A percentile compares a stretch with the other conserved stretches of the same genome.
phyloP scores from a whole-genome alignment of 179 eudicot genomes.

The Beta macrorhiza region DNA sequence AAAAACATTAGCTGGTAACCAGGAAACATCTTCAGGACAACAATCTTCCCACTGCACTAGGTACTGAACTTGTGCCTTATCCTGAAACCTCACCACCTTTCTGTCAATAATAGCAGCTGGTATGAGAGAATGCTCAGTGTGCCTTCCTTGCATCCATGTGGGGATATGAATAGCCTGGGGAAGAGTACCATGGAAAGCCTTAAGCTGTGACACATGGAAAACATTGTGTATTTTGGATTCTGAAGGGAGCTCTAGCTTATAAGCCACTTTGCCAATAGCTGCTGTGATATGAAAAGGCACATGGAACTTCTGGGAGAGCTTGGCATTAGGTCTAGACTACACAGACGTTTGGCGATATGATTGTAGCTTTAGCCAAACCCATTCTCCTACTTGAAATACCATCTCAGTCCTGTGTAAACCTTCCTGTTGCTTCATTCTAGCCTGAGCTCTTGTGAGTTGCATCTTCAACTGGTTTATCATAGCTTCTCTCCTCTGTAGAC shows the following conservation, averaged over 20 bases:
- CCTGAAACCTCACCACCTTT: rapidly evolving
- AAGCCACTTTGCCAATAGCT: neutral
- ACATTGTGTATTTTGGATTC: neutral
- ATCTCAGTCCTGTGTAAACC: neutral
- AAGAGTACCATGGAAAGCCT: neutral
- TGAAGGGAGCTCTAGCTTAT: neutral
- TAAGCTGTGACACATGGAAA: neutral
- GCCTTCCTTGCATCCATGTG: no score
- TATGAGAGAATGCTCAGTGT: no score
- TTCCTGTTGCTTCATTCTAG: neutral
- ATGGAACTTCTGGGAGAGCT: neutral
- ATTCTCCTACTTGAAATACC: neutral
- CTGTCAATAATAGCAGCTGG: neutral
- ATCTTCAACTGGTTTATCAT: neutral
- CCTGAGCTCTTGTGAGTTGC: neutral
- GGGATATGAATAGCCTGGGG: neutral
- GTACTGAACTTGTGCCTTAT: neutral
- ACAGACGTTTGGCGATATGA: neutral
- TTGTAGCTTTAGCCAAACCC: neutral
- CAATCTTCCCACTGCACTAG: neutral
- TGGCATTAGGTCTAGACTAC: neutral
- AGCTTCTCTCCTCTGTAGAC: neutral
- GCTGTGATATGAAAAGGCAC: neutral
- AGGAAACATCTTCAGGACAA: neutral
- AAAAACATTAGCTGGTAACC: neutral